phyloP scores from a whole-genome alignment of 192 early-diverging fungal species.

The Podila epigama region DNA sequence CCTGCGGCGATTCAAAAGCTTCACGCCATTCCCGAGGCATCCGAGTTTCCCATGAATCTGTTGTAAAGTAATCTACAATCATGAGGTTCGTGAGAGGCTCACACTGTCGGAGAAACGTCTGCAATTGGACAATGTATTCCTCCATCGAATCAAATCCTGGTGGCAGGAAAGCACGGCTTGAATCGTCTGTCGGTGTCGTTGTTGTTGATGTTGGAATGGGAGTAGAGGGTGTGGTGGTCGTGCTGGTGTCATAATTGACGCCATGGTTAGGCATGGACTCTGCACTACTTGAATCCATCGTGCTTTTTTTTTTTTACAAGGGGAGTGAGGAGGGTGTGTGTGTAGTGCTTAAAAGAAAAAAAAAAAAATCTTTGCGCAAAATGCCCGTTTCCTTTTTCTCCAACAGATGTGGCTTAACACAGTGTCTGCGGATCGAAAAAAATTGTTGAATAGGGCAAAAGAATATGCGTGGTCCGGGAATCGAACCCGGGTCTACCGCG shows the following conservation, averaged over 20 bases:
- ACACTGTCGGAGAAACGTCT: slow-evolving; percentile 9
- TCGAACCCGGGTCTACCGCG: slow-evolving; percentile 82
- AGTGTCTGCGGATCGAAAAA: not conserved
- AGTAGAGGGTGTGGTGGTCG: not conserved
- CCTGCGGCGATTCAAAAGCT: slow-evolving; percentile 40
- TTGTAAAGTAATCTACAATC: slow-evolving; percentile 60
- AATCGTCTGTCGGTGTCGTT: not conserved
- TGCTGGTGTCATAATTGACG: not conserved
- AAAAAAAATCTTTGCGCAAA: not conserved
- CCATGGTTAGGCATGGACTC: not conserved
- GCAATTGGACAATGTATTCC: slow-evolving; percentile 18
- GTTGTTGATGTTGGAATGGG: not conserved
- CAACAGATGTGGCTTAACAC: not conserved
- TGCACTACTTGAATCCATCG: not conserved
- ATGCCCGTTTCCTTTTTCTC: too few species aligned
- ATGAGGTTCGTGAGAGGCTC: slow-evolving; percentile 36
- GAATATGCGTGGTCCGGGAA: slow-evolving; percentile 69
- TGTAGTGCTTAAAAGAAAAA: not conserved
- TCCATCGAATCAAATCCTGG: slow-evolving; percentile 31
- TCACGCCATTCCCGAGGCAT: slow-evolving; percentile 54
- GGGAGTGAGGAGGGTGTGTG: not conserved
- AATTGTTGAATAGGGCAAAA: not conserved
- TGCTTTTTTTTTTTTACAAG: not conserved
- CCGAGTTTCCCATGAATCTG: slow-evolving; percentile 53
- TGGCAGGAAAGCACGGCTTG: slow-evolving; percentile 11